Percentiles rank a stretch among this genome's conserved stretches.
Conservation (phyloP, 306 rosid species). For the Glycyrrhiza uralensis region DNA sequence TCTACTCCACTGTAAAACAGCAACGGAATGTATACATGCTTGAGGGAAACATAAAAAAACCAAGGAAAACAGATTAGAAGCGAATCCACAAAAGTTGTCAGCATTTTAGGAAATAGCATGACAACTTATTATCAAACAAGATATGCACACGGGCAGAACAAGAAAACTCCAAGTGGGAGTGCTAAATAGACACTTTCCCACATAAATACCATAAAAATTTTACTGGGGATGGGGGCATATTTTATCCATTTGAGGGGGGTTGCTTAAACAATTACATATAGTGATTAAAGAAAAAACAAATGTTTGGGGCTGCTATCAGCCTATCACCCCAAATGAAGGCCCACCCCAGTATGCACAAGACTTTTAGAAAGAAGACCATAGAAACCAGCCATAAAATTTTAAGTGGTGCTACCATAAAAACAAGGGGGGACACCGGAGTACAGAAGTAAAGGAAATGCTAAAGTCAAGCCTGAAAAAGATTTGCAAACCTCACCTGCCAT, state of each 20-base stretch:
- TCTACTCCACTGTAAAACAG: constrained; percentile 99
- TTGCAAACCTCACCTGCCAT: constrained; percentile 77
- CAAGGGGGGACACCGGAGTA: neutral
- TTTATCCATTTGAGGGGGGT: neutral
- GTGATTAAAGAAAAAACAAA: neutral
- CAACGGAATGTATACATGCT: constrained; percentile 99
- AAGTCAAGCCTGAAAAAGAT: constrained; percentile 7
- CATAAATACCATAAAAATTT: neutral
- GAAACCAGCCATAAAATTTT: neutral
- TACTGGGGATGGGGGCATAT: neutral
- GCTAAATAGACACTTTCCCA: neutral
- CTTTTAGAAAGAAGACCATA: neutral
- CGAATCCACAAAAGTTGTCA: constrained; percentile 31
- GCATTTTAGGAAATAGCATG: constrained; percentile 14
- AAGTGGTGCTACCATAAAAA: constrained; percentile 15
- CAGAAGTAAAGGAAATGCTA: constrained; percentile 2
- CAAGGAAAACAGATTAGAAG: constrained; percentile 47
- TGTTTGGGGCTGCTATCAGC: neutral
- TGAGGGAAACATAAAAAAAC: constrained; percentile 49
- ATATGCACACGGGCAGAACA: constrained; percentile 3
- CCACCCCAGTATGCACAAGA: neutral
- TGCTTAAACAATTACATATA: neutral
- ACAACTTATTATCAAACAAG: constrained; percentile 18
- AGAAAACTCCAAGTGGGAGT: neutral
- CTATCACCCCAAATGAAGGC: neutral